Percentiles rank a stretch among this genome's conserved stretches.
phyloP scores from a whole-genome alignment of 2,329 filamentous ascomycete species.

The Pestalotiopsis sp. region DNA sequence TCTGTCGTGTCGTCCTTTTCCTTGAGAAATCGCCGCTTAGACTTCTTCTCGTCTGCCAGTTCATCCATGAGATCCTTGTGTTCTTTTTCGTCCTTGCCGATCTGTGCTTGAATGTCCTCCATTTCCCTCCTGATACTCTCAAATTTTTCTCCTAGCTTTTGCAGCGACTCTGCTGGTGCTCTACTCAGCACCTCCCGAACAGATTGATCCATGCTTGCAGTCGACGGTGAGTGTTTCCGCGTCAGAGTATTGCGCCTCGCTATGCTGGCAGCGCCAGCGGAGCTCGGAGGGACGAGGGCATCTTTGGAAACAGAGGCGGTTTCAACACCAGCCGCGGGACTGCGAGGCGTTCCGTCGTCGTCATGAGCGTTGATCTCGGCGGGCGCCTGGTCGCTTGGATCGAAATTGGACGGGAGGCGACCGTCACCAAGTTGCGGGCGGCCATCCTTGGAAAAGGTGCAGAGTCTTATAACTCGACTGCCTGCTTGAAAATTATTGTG shows the following conservation, averaged over 20 bases:
- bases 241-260: conserved; percentile 70
- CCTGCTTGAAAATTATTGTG: conserved; percentile 91
- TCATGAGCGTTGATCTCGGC: conserved; percentile 47
- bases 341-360: conserved; percentile 51
- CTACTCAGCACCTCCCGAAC: conserved; percentile 48
- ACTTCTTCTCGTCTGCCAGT: conserved; percentile 76
- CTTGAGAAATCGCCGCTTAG: conserved; percentile 75
- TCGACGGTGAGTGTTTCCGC: conserved; percentile 76
- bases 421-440: conserved; percentile 62
- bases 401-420: conserved; percentile 59
- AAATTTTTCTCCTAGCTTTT: conserved; percentile 80
- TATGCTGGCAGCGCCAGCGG: conserved; percentile 31
- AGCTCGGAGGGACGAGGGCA: conserved; percentile 64
- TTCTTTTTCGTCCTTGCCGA: conserved; percentile 73
- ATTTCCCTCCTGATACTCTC: conserved; percentile 82
- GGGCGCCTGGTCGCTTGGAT: conserved; percentile 51
- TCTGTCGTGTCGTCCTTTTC: conserved; percentile 91
- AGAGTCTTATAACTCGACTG: conserved; percentile 81
- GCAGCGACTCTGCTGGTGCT: conserved; percentile 68
- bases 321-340: conserved; percentile 61
- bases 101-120: conserved; percentile 74
- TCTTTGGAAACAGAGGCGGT: conserved; percentile 64
- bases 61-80: conserved; percentile 67
- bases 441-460: conserved; percentile 71
- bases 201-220: conserved; percentile 56